A percentile compares a stretch with the other conserved stretches of the same genome.
Evolutionary conservation across 495 filamentous ascomycete species (phyloP).

Genomic region (Daldinia childiae): DNA sequence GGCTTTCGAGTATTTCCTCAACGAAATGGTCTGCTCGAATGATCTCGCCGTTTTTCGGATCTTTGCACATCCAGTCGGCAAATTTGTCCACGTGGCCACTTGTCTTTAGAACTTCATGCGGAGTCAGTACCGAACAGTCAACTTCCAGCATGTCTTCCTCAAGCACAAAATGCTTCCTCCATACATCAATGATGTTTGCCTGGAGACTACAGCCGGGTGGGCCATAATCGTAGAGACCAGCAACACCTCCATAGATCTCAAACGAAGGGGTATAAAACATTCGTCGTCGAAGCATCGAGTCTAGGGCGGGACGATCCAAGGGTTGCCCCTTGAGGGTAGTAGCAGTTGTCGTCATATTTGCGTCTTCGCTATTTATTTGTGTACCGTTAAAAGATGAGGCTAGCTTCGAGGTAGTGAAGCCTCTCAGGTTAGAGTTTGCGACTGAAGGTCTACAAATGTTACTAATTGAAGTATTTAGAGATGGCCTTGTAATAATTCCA

Average conservation of each 20-base stretch:
- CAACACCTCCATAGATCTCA: conserved; percentile 90
- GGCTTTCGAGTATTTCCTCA: conserved; percentile 86
- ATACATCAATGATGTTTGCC: conserved; percentile 87
- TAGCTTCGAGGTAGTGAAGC: conserved; percentile 20
- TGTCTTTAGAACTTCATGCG: conserved; percentile 91
- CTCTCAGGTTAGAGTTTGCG: conserved; percentile 16
- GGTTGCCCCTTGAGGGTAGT: conserved; percentile 89
- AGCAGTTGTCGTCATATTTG: conserved; percentile 55
- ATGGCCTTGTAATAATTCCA: conserved; percentile 10
- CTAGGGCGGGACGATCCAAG: conserved; percentile 81
- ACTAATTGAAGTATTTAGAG: background rate
- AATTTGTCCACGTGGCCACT: conserved; percentile 98
- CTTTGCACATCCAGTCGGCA: conserved; percentile 99
- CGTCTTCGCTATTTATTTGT: background rate
- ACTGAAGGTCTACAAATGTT: conserved; percentile 1
- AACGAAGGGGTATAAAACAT: conserved; percentile 96
- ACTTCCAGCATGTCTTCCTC: conserved; percentile 94
- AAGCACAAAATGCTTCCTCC: conserved; percentile 91
- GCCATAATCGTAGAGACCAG: conserved; percentile 87
- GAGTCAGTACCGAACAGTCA: conserved; percentile 85
- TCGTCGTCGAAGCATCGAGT: conserved; percentile 84
- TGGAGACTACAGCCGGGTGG: conserved; percentile 81
- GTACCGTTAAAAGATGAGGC: background rate
- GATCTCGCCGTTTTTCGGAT: conserved; percentile 96
- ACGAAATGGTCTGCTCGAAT: conserved; percentile 95